These are phyloP conservation scores for Saprolegnia parasitica DNA, from an alignment of 352 stramenopile species.

Conservation along the genomic window DNA sequence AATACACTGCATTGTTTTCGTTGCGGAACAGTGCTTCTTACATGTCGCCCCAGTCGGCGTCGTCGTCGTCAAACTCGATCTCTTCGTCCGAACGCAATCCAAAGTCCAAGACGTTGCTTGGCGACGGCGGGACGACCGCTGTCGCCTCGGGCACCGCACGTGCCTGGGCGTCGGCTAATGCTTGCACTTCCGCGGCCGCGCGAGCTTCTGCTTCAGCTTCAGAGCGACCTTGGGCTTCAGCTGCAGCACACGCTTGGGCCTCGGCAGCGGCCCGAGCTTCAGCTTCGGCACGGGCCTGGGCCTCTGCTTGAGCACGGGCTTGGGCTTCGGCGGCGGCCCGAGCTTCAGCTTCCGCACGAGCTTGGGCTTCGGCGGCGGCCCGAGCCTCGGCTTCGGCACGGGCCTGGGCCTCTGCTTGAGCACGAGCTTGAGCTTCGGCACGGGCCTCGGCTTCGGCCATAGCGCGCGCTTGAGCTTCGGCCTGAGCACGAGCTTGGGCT, in stretches of 20 bases:
- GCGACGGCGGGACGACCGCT: slow-evolving; percentile 33
- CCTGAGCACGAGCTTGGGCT: slow-evolving; percentile 3
- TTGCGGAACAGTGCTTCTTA: slow-evolving; percentile 30
- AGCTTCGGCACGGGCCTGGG: slow-evolving; percentile 21
- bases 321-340: neutral
- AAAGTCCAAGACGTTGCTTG: slow-evolving; percentile 64
- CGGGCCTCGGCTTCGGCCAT: slow-evolving; percentile 33
- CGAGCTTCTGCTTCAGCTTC: slow-evolving; percentile 33
- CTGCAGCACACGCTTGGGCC: slow-evolving; percentile 26
- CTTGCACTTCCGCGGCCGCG: slow-evolving; percentile 30
- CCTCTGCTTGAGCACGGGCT: slow-evolving; percentile 14
- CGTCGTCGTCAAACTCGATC: slow-evolving; percentile 73
- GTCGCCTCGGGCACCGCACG: slow-evolving; percentile 31
- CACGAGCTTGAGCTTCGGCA: slow-evolving; percentile 31
- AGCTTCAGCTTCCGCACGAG: slow-evolving; percentile 32
- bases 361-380: slow-evolving; percentile 30
- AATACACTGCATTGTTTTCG: neutral
- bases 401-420: neutral
- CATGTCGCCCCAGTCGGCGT: slow-evolving; percentile 82
- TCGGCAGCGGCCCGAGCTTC: slow-evolving; percentile 34
- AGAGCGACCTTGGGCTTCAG: too few species aligned
- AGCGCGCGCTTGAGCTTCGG: slow-evolving; percentile 8
- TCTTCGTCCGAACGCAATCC: slow-evolving; percentile 62
- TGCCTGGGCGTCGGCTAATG: slow-evolving; percentile 32
- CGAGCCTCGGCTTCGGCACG: slow-evolving; percentile 31